Evolutionary conservation across 441 rosid species (phyloP), one percentile per base, ranked within the genome.

Genomic region (Euphorbia schlechtendalii): DNA sequence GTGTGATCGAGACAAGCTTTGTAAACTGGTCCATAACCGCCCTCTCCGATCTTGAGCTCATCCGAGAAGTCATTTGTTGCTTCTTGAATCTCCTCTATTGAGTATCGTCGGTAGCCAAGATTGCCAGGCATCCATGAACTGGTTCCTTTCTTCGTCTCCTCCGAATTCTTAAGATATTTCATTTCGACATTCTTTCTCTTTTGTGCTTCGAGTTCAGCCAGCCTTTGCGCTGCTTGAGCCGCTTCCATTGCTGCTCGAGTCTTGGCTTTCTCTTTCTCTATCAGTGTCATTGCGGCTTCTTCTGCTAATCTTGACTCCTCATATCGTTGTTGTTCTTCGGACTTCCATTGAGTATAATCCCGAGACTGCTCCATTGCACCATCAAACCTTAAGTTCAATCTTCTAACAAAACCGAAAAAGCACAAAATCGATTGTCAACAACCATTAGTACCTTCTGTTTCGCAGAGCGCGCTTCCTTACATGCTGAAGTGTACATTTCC

Each of bases 21-120:
- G n/a, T n/a, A n/a, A n/a, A n/a, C n/a, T n/a, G n/a, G n/a, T n/a
- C n/a, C 96, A 61, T 90, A 90, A 40, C 98, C 98, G 49, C 98
- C 97, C 84, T 86, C 98, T 36, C 98, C 98, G 8, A 92, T 78
- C 81, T 86, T 90, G 51, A 76, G 85, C 18, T 82, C 68, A 4
- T 46, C 70, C 0, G 86, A 32, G 56, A 92, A 88, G 61, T 73
- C 41, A 1, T 85, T 69, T 1, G 97, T 83, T 61, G 95, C 97
- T 55, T 27, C 63, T 81, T 88, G 90, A 25, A 92, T 86, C 77
- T 92, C 96, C 73, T 85, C 90, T 20, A 88, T 86, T 4, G 74
- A 34, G 77, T 90, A 92, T 70, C 73, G 83, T 65, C 90, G 66
- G 49, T 85, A 92, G 71, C 82, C 72, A 51, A 73, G 28, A 53